Evolutionary conservation across 208 protist genomes (phyloP), one percentile per base, ranked within the genome.

Genomic region (Acanthamoeba royreba): DNA sequence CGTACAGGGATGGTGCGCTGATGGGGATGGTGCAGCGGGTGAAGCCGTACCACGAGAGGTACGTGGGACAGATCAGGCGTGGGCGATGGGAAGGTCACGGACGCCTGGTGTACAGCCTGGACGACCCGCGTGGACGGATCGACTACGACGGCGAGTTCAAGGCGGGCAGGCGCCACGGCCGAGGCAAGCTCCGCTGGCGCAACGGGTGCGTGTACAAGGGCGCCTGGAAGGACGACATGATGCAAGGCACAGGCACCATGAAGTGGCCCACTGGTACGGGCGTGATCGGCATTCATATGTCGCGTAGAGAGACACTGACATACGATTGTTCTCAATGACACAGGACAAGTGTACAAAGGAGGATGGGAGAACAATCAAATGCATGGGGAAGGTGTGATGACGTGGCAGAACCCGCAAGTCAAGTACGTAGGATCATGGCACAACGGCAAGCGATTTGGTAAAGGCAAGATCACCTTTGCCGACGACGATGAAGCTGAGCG

Each of bases 191-290:
- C 0, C 13, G 46, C 33, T 90, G 83, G 83, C 53, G 52, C 25
- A 69, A 90, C 38, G 83, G 83, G 3, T 69, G 52, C 25, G 46
- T 69, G n/a, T 90, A 90, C 38, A 69, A 90, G 38, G 83, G 83
- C 83, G 11, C 13, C 15, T 90, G 83, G 83, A 90, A 90, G 83
- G 83, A 90, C 53, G 83, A 90, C 83, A 90, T 69, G 83, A 90
- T 90, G 83, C 46, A 90, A 11, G 83, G 83, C 43, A 69, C 0
- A 1, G 83, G 83, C 49, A 69, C 4, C 31, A 90, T 90, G 83
- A 58, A 42, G 33, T 90, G 83, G 83, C 83, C 83, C 52, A 85
- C 74, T 3, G 74, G 74, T 85, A 38, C 43, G 9, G n/a, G n/a
- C n/a, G n/a, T n/a, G n/a, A n/a, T n/a, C n/a, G n/a, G n/a, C n/a